phyloP scores from a whole-genome alignment of 2,329 filamentous ascomycete species.

The Tolypocladium paradoxum region DNA sequence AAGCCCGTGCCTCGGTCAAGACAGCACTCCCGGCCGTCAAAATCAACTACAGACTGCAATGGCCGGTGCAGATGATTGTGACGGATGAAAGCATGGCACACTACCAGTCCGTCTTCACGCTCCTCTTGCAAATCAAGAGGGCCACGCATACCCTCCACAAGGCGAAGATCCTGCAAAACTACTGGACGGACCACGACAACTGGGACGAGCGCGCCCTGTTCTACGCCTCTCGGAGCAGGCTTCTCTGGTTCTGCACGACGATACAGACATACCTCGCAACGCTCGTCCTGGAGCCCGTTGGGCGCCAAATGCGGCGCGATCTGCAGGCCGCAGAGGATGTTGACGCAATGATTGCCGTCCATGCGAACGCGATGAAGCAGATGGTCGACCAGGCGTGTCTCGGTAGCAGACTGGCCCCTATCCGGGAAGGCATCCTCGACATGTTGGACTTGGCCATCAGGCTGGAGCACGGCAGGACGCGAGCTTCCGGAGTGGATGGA shows the following conservation, averaged over 20 bases:
- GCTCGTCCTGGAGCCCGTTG: constrained; percentile 56
- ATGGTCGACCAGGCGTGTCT: constrained; percentile 61
- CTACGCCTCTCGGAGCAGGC: constrained; percentile 52
- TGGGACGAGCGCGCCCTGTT: constrained; percentile 37
- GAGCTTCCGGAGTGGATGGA: constrained; percentile 13
- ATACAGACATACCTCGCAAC: constrained; percentile 68
- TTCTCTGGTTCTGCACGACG: constrained; percentile 69
- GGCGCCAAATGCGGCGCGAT: constrained; percentile 40
- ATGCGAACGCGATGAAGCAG: constrained; percentile 50
- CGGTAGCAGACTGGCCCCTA: constrained; percentile 54
- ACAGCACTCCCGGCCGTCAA: constrained; percentile 48
- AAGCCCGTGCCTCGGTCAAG: constrained; percentile 45
- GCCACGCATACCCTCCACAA: constrained; percentile 57
- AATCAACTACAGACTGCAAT: constrained; percentile 57
- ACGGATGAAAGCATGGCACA: constrained; percentile 49
- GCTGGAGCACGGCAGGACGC: constrained; percentile 49
- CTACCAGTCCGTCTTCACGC: constrained; percentile 64
- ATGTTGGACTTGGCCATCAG: constrained; percentile 65
- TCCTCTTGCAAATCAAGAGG: constrained; percentile 68
- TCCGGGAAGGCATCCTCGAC: constrained; percentile 62
- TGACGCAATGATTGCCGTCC: constrained; percentile 67
- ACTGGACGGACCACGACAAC: constrained; percentile 22
- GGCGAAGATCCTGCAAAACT: constrained; percentile 32
- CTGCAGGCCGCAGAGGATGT: constrained; percentile 58
- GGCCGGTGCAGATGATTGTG: constrained; percentile 62